Percentiles rank a stretch among this genome's conserved stretches.
Evolutionary conservation across 345 rosid genomes (phyloP).

Genomic region (Brassica juncea): DNA sequence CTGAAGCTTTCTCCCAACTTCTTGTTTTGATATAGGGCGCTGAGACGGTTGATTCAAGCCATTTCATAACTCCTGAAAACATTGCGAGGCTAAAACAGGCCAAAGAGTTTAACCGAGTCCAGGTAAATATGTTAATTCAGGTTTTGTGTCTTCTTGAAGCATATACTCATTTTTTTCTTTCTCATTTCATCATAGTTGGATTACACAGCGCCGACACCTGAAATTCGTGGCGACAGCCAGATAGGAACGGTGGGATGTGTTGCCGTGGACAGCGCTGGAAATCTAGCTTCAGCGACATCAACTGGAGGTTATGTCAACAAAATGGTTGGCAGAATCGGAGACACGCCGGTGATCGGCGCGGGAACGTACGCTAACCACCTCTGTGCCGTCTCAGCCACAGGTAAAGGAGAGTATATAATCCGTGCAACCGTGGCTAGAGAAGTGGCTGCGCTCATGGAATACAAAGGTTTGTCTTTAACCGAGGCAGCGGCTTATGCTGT

Average conservation of each 20-base stretch:
- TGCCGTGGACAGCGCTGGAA: constrained; percentile 80
- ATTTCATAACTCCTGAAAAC: constrained; percentile 75
- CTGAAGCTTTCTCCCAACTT: background rate
- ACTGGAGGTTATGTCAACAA: constrained; percentile 92
- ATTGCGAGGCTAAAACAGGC: constrained; percentile 79
- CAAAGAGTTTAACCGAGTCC: constrained; percentile 73
- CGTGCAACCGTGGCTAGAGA: constrained; percentile 86
- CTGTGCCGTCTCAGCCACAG: constrained; percentile 93
- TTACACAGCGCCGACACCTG: constrained; percentile 56
- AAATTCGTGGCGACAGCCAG: constrained; percentile 55
- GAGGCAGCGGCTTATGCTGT: constrained; percentile 78
- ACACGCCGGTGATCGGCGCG: constrained; percentile 86
- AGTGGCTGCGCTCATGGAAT: constrained; percentile 93
- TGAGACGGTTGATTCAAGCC: constrained; percentile 65
- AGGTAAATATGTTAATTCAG: constrained; percentile 40
- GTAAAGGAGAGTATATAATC: constrained; percentile 85
- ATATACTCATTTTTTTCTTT: background rate
- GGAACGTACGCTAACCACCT: constrained; percentile 88
- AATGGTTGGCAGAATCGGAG: constrained; percentile 96
- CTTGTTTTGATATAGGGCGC: constrained; percentile 52
- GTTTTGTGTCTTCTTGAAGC: background rate
- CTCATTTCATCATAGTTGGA: constrained; percentile 54
- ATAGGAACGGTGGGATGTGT: constrained; percentile 95
- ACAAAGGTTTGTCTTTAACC: constrained; percentile 74
- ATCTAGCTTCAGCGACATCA: constrained; percentile 90